These are phyloP conservation scores for Geotrichum reessii DNA, from an alignment of 1,139 yeast genomes.

Conservation along the genomic window DNA sequence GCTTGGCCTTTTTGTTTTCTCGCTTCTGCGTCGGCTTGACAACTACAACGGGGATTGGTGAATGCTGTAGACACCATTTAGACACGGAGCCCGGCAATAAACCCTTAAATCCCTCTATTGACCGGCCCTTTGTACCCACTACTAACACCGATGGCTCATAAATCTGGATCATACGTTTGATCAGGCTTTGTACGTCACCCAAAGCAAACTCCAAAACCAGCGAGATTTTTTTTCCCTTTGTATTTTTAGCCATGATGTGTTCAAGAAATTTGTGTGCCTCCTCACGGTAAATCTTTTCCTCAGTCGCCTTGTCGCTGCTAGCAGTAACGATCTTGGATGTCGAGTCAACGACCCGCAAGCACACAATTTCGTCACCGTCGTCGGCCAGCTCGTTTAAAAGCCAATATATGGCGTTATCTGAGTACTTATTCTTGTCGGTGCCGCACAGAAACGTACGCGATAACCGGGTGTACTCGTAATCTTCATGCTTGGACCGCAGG, in stretches of 20 bases:
- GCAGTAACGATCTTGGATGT: constrained; percentile 23
- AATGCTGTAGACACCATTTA: constrained; percentile 60
- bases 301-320: constrained; percentile 24
- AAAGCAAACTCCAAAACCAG: constrained; percentile 56
- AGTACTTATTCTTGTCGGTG: constrained; percentile 52
- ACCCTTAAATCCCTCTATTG: constrained; percentile 44
- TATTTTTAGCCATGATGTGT: constrained; percentile 45
- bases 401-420: constrained; percentile 60
- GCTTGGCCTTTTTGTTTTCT: constrained; percentile 32
- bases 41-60: constrained; percentile 62
- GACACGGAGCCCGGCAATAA: constrained; percentile 45
- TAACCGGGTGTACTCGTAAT: constrained; percentile 49
- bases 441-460: constrained; percentile 62
- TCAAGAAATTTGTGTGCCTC: constrained; percentile 39
- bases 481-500: constrained; percentile 51
- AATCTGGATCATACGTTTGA: constrained; percentile 50
- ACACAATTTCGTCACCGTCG: constrained; percentile 60
- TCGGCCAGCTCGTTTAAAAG: constrained; percentile 56
- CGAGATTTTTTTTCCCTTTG: constrained; percentile 33
- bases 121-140: constrained; percentile 52
- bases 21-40: constrained; percentile 53
- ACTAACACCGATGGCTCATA: constrained; percentile 61
- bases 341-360: constrained; percentile 53
- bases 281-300: constrained; percentile 39
- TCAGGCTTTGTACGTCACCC: constrained; percentile 54